phyloP scores from a whole-genome alignment of 2,329 filamentous ascomycete genomes.

The Diaporthe batatas region DNA sequence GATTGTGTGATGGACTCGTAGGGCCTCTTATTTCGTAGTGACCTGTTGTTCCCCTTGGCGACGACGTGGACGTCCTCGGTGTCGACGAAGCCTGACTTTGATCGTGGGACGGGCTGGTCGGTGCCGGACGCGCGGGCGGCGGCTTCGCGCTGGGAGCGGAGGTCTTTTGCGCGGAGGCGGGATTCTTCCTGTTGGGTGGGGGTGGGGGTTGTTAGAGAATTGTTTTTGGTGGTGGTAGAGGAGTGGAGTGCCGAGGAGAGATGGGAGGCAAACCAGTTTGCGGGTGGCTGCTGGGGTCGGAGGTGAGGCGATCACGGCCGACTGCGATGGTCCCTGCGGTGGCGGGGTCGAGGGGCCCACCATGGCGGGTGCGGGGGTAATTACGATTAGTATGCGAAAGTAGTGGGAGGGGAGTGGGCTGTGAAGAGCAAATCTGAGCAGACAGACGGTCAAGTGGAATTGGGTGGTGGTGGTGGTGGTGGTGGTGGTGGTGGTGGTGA shows the following conservation, averaged over 20 bases:
- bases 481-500: neutral
- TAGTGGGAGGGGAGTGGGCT: neutral
- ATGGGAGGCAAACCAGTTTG: constrained; percentile 8
- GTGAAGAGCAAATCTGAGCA: neutral
- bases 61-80: constrained; percentile 73
- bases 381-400: neutral
- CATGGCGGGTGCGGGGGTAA: constrained; percentile 51
- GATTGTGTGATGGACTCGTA: constrained; percentile 73
- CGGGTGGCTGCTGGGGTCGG: constrained; percentile 68
- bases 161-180: constrained; percentile 88
- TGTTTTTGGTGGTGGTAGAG: too few species aligned
- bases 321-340: constrained; percentile 48
- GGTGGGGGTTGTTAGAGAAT: constrained; percentile 38
- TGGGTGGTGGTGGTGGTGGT: neutral
- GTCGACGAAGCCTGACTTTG: constrained; percentile 78
- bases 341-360: constrained; percentile 63
- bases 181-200: constrained; percentile 78
- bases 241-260: too few species aligned
- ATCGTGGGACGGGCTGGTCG: constrained; percentile 59
- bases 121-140: constrained; percentile 64
- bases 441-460: neutral
- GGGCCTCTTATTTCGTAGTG: constrained; percentile 73
- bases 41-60: constrained; percentile 53
- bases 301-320: constrained; percentile 54
- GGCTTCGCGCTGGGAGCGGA: constrained; percentile 80